Percentiles rank a stretch among this genome's conserved stretches.
These are phyloP conservation scores for Punctularia strigosozonata DNA, from an alignment of 768 basidiomycete genomes.

Conservation along the genomic window DNA sequence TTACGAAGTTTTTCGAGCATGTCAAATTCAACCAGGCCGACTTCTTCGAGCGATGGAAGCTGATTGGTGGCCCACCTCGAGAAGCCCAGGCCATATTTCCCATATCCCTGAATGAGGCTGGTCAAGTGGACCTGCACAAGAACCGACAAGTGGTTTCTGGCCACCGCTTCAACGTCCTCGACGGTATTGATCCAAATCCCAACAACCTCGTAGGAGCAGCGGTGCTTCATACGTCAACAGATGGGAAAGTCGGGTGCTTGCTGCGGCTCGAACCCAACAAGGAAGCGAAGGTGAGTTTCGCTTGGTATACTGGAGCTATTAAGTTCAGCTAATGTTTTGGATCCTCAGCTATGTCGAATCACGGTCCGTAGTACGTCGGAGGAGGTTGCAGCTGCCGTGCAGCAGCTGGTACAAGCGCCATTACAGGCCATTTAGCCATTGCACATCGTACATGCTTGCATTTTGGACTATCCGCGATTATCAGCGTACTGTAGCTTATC, in stretches of 20 bases:
- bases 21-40: slow-evolving; percentile 74
- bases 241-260: slow-evolving; percentile 93
- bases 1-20: slow-evolving; percentile 90
- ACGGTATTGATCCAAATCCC: slow-evolving; percentile 89
- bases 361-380: slow-evolving; percentile 95
- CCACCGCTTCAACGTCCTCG: slow-evolving; percentile 62
- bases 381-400: slow-evolving; percentile 65
- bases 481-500: too few species aligned
- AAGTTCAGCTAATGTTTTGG: slow-evolving; percentile 1
- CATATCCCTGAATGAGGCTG: slow-evolving; percentile 50
- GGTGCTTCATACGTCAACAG: slow-evolving; percentile 84
- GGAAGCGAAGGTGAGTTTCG: slow-evolving; percentile 72
- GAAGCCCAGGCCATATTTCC: slow-evolving; percentile 87
- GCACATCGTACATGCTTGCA: too few species aligned
- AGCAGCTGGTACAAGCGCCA: slow-evolving; percentile 33
- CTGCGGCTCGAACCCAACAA: slow-evolving; percentile 89
- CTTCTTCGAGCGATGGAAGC: slow-evolving; percentile 97
- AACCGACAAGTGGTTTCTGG: slow-evolving; percentile 73
- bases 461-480: too few species aligned
- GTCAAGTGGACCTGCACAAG: slow-evolving; percentile 64
- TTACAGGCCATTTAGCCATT: slow-evolving; percentile 16
- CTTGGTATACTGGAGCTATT: not conserved
- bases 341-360: slow-evolving; percentile 85
- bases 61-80: slow-evolving; percentile 91
- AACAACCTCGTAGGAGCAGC: slow-evolving; percentile 90